A percentile compares a stretch with the other conserved stretches of the same genome.
phyloP scores from a whole-genome alignment of 2,329 filamentous ascomycete species.

The Phoma sp. region DNA sequence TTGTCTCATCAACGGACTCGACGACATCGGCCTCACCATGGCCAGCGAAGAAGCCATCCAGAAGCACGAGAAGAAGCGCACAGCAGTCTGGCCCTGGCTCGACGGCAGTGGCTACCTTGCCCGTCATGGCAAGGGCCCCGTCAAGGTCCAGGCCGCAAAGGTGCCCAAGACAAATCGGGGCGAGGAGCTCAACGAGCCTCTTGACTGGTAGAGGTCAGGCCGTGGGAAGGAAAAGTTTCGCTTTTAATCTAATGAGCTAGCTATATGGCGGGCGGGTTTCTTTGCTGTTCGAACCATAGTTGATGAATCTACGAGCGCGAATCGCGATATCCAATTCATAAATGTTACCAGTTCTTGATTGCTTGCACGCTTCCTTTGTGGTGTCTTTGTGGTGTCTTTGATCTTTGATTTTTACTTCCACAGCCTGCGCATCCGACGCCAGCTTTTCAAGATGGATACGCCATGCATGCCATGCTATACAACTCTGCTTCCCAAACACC shows the following conservation, averaged over 20 bases:
- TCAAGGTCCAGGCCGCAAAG: conserved; percentile 69
- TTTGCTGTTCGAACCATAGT: neutral
- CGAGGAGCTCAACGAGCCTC: conserved; percentile 80
- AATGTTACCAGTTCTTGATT: neutral
- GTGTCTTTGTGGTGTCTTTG: neutral
- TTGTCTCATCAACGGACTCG: conserved; percentile 89
- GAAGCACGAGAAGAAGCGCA: conserved; percentile 79
- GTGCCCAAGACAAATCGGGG: conserved; percentile 90
- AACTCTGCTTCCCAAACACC: conserved; percentile 1
- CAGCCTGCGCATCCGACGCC: neutral
- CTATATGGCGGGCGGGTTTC: neutral
- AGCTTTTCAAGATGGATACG: conserved; percentile 18
- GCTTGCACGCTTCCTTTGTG: neutral
- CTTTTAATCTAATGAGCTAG: neutral
- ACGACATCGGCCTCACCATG: conserved; percentile 95
- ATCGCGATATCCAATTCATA: neutral
- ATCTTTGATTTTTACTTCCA: neutral
- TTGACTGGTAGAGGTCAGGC: conserved; percentile 74
- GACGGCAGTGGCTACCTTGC: conserved; percentile 84
- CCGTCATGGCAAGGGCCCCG: conserved; percentile 61
- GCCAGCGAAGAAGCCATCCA: conserved; percentile 89
- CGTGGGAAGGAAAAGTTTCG: neutral
- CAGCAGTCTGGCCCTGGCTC: conserved; percentile 83
- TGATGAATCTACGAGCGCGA: neutral
- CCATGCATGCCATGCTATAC: conserved; percentile 17